phyloP scores from a whole-genome alignment of 2,329 filamentous ascomycete genomes.

The Aspergillus bombycis region DNA sequence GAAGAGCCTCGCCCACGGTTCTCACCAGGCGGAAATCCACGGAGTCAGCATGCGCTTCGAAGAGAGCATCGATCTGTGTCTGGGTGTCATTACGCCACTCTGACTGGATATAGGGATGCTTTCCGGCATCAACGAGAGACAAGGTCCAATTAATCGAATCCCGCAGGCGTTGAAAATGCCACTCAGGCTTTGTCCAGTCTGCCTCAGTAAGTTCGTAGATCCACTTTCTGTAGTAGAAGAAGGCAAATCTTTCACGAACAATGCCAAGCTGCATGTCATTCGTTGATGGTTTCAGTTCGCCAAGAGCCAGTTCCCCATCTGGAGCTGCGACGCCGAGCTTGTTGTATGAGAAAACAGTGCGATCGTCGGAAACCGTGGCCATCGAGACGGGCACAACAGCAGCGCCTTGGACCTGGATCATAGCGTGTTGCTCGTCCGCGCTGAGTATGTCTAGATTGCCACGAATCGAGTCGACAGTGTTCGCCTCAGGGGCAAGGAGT shows the following conservation, averaged over 20 bases:
- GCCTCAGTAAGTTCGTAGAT: slow-evolving; percentile 6
- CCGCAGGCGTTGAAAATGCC: slow-evolving; percentile 8
- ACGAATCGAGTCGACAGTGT: slow-evolving; percentile 8
- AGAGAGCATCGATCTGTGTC: slow-evolving; percentile 7
- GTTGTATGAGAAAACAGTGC: slow-evolving; percentile 8
- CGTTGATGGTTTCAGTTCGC: slow-evolving; percentile 7
- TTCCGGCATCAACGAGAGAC: slow-evolving; percentile 7
- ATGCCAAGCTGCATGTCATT: slow-evolving; percentile 6
- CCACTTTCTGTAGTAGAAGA: slow-evolving; percentile 8
- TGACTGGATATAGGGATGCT: slow-evolving; percentile 7
- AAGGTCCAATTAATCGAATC: slow-evolving; percentile 8
- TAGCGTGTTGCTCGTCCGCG: slow-evolving; percentile 5
- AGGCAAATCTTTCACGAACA: slow-evolving; percentile 8
- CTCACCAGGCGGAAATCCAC: slow-evolving; percentile 7
- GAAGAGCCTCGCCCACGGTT: slow-evolving; percentile 7
- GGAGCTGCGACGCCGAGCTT: slow-evolving; percentile 7
- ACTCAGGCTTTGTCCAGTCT: slow-evolving; percentile 7
- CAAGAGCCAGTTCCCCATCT: slow-evolving; percentile 6
- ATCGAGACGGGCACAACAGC: slow-evolving; percentile 7
- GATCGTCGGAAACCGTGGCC: slow-evolving; percentile 8
- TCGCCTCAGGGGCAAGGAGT: slow-evolving; percentile 7
- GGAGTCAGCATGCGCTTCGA: slow-evolving; percentile 8
- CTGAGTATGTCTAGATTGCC: slow-evolving; percentile 9
- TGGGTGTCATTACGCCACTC: slow-evolving; percentile 7
- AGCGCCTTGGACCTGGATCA: slow-evolving; percentile 8